Conservation (phyloP, 1,284 basidiomycete genomes). For the Heterobasidion occidentale region DNA sequence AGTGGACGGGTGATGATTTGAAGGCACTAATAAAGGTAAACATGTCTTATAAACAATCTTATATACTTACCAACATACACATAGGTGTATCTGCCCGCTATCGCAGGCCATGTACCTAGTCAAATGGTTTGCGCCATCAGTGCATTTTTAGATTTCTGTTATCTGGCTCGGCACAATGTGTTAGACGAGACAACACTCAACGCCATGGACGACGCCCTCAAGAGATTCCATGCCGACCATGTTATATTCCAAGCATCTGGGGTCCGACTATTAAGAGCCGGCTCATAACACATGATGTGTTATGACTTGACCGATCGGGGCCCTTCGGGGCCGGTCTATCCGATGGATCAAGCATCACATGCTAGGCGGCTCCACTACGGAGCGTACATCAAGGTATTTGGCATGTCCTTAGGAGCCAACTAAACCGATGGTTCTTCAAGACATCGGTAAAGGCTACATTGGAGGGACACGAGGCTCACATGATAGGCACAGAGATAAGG, state of each 20-base stretch:
- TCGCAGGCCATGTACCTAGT: constrained; percentile 9
- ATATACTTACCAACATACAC: background rate
- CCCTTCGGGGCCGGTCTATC: too few species aligned
- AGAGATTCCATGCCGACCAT: constrained; percentile 6
- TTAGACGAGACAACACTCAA: background rate
- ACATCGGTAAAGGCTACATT: too few species aligned
- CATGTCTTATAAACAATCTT: background rate
- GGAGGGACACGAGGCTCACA: too few species aligned
- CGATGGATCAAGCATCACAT: too few species aligned
- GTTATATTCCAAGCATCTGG: constrained; percentile 10
- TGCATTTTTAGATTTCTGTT: constrained; percentile 16
- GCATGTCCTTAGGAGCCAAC: too few species aligned
- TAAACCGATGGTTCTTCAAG: too few species aligned
- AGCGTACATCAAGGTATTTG: too few species aligned
- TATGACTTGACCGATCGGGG: too few species aligned
- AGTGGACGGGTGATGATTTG: constrained; percentile 17
- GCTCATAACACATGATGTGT: too few species aligned
- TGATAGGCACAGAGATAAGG: too few species aligned
- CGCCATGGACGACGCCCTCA: constrained; percentile 7
- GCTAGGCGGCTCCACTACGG: too few species aligned
- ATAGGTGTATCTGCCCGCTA: constrained; percentile 15
- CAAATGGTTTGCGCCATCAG: constrained; percentile 9
- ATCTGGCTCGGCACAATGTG: constrained; percentile 6
- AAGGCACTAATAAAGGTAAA: constrained; percentile 13
- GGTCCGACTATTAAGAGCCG: too few species aligned